A percentile compares a stretch with the other conserved stretches of the same genome.
These are phyloP conservation scores for Scutellaria minor DNA, from an alignment of 257 asterid genomes.

Conservation along the genomic window DNA sequence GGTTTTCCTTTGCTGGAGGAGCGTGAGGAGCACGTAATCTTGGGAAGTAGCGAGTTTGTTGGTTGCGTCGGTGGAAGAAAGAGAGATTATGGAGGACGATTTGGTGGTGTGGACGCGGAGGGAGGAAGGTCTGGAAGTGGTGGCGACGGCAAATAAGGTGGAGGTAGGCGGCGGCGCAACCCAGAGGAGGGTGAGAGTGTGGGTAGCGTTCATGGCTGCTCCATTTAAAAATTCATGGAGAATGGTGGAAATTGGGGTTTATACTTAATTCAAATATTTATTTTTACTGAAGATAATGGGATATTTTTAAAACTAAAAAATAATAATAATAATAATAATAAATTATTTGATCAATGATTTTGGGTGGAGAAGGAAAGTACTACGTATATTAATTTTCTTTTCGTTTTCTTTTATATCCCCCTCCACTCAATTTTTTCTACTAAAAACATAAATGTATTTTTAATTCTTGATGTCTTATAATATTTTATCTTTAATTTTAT, in stretches of 20 bases:
- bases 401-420: no score
- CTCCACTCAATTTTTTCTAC: no score
- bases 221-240: constrained; percentile 46
- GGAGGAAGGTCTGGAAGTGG: constrained; percentile 46
- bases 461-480: no score
- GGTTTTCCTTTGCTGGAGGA: constrained; percentile 76
- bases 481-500: no score
- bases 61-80: constrained; percentile 34
- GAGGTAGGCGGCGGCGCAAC: constrained; percentile 43
- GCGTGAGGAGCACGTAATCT: constrained; percentile 63
- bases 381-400: constrained; percentile 42
- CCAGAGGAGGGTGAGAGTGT: constrained; percentile 46
- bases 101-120: constrained; percentile 46
- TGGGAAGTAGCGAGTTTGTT: constrained; percentile 39
- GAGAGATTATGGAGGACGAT: constrained; percentile 43
- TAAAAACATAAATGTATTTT: no score
- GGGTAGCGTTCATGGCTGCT: constrained; percentile 63
- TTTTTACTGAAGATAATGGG: constrained; percentile 34
- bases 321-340: neutral
- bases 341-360: constrained; percentile 30
- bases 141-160: constrained; percentile 36
- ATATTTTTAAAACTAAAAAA: constrained; percentile 6
- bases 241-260: constrained; percentile 5
- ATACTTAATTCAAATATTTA: constrained; percentile 17
- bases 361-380: constrained; percentile 58